Evolutionary conservation across 1,139 yeast species (phyloP), one percentile per base, ranked within the genome.

Genomic region (Nakaseomyces uthaithaninus): DNA sequence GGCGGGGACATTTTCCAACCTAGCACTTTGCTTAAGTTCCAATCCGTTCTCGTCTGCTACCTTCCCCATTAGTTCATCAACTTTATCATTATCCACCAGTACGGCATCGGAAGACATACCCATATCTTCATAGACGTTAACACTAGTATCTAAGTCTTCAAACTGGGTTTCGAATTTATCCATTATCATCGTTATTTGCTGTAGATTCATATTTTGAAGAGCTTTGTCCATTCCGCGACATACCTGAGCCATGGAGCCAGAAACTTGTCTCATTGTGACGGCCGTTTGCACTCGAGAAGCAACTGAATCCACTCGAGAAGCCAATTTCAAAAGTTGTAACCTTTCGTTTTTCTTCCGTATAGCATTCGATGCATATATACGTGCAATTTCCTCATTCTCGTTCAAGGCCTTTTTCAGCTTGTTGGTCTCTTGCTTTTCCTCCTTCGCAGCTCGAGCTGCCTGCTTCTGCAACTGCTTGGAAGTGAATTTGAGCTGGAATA

Each of bases 31-130:
- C 54, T 81, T 81, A 69, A 91, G 71, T 59, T 93, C 98, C 37
- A 93, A 69, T 2, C 98, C 98, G 1, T 96, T 96, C 60, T 91
- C 98, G 59, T 93, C 99, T 0, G 98, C 98, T 25, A 93, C 91
- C 62, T 85, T 89, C 56, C 73, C 87, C 84, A 93, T 75, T 55
- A 93, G 69, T 45, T 82, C 75, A 60, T 91, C 97, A 23, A 93
- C 98, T 52, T 89, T 94, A 45, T 91, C 98, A 58, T 87, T 95
- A 9, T 97, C 98, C 4, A 60, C 58, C 33, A 54, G 45, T 46
- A 84, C 72, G 0, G 96, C 96, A 55, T 84, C 86, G 36, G 94
- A 87, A 45, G 80, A 84, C 46, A 81, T 80, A 5, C 97, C 87
- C 41, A 94, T 91, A 37, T 78, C 75, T 59, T 93, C 97, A 61